Percentiles rank a stretch among this genome's conserved stretches.
phyloP scores from a whole-genome alignment of 805 yeast species.

The Lachancea sp. region DNA sequence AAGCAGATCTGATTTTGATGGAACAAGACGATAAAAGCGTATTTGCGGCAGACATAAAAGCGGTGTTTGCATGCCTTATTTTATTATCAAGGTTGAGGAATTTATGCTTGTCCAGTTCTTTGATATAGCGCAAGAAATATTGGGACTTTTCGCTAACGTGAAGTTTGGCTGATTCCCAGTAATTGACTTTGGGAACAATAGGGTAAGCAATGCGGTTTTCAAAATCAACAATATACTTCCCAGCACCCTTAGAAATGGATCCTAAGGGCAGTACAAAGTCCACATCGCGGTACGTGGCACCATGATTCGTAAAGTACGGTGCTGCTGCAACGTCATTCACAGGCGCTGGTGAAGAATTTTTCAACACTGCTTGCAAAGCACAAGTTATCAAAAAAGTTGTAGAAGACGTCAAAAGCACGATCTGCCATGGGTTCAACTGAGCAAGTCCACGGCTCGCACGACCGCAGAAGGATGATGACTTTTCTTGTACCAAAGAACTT shows the following conservation, averaged over 20 bases:
- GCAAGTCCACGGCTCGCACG: neutral
- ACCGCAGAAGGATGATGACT: neutral
- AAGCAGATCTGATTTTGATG: neutral
- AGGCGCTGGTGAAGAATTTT: neutral
- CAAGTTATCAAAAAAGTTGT: constrained; percentile 6
- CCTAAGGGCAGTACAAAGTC: constrained; percentile 8
- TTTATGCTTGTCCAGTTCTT: neutral
- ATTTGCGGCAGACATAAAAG: neutral
- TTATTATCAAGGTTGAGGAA: neutral
- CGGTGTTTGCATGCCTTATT: neutral
- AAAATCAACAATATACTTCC: constrained; percentile 8
- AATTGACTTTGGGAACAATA: constrained; percentile 1
- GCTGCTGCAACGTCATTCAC: constrained; percentile 1
- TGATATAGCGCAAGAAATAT: neutral
- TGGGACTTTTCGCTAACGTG: neutral
- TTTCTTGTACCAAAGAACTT: no score
- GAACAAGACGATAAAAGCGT: neutral
- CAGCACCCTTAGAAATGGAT: neutral
- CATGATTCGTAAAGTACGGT: constrained; percentile 9
- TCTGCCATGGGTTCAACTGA: constrained; percentile 8
- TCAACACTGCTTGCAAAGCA: neutral
- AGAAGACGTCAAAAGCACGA: constrained; percentile 8
- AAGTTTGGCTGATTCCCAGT: constrained; percentile 5
- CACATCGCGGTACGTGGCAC: constrained; percentile 3
- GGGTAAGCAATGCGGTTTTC: constrained; percentile 9